Evolutionary conservation across 1,284 basidiomycete species (phyloP).

Genomic region (Ceratobasidium sp.): DNA sequence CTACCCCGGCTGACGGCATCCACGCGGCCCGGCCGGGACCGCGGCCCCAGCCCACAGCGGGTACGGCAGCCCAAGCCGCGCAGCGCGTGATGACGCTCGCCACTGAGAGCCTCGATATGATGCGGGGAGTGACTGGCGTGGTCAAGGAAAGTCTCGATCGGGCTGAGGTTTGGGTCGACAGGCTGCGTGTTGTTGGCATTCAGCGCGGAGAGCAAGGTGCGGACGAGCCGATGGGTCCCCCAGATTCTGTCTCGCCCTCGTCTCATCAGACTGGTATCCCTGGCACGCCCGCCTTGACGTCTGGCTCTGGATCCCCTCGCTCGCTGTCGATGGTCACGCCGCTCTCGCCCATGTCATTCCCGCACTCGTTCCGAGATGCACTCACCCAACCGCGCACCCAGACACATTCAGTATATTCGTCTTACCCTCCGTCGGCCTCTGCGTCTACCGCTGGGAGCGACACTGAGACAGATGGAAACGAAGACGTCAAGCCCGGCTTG

Average conservation of each 20-base stretch:
- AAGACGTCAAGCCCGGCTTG: conserved; percentile 4
- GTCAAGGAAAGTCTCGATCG: conserved; percentile 87
- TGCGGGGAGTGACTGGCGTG: conserved; percentile 82
- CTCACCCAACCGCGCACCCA: conserved; percentile 29
- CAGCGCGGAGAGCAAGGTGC: conserved; percentile 57
- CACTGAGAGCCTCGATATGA: conserved; percentile 90
- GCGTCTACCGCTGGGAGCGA: conserved; percentile 37
- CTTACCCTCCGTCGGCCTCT: conserved; percentile 31
- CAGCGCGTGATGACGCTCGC: conserved; percentile 83
- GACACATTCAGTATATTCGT: conserved; percentile 29
- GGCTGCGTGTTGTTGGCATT: conserved; percentile 74
- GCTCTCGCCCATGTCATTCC: conserved; percentile 41
- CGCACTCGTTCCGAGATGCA: conserved; percentile 35
- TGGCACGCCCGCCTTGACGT: conserved; percentile 35
- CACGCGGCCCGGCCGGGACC: conserved; percentile 42
- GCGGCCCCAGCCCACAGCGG: conserved; percentile 44
- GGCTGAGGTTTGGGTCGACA: conserved; percentile 86
- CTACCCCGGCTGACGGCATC: conserved; percentile 40
- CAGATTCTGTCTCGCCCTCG: neutral
- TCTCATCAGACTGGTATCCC: conserved; percentile 34
- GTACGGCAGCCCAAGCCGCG: conserved; percentile 70
- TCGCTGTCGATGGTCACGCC: conserved; percentile 33
- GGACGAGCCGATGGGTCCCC: conserved; percentile 29
- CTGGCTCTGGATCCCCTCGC: conserved; percentile 39
- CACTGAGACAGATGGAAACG: conserved; percentile 37